Evolutionary conservation across 2,329 filamentous ascomycete species (phyloP).

Genomic region (Exutisphaerella laricina): DNA sequence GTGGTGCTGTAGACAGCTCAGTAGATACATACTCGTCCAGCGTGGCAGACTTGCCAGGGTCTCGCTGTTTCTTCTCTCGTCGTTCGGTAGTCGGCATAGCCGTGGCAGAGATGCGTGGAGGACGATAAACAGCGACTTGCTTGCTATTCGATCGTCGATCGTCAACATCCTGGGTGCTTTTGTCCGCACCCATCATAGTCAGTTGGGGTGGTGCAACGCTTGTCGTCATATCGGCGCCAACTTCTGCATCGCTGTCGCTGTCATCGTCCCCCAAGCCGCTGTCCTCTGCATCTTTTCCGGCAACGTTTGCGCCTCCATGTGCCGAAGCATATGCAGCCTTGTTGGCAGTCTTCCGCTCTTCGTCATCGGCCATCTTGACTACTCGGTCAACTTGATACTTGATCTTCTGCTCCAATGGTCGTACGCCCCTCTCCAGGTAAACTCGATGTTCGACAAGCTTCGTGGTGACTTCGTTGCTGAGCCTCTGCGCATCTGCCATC

Average conservation of each 20-base stretch:
- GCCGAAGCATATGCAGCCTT: slow-evolving; percentile 32
- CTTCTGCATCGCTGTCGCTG: slow-evolving; percentile 37
- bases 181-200: slow-evolving; percentile 37
- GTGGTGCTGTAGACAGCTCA: slow-evolving; percentile 74
- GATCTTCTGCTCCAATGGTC: slow-evolving; percentile 80
- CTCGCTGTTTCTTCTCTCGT: slow-evolving; percentile 54
- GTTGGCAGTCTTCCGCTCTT: slow-evolving; percentile 45
- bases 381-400: slow-evolving; percentile 97
- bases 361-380: slow-evolving; percentile 76
- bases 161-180: neutral
- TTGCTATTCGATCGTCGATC: slow-evolving; percentile 32
- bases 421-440: slow-evolving; percentile 87
- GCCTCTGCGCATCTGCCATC: slow-evolving; percentile 36
- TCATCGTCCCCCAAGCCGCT: slow-evolving; percentile 35
- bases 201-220: slow-evolving; percentile 59
- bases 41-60: slow-evolving; percentile 68
- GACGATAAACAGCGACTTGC: slow-evolving; percentile 71
- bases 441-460: slow-evolving; percentile 89
- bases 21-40: slow-evolving; percentile 87
- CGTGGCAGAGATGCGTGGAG: slow-evolving; percentile 81
- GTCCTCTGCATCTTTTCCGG: slow-evolving; percentile 27
- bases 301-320: slow-evolving; percentile 15
- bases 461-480: slow-evolving; percentile 65
- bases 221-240: slow-evolving; percentile 53
- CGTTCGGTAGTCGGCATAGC: slow-evolving; percentile 59